Evolutionary conservation across 108 stramenopile genomes (phyloP).

Genomic region (Aurantiochytrium sp.): DNA sequence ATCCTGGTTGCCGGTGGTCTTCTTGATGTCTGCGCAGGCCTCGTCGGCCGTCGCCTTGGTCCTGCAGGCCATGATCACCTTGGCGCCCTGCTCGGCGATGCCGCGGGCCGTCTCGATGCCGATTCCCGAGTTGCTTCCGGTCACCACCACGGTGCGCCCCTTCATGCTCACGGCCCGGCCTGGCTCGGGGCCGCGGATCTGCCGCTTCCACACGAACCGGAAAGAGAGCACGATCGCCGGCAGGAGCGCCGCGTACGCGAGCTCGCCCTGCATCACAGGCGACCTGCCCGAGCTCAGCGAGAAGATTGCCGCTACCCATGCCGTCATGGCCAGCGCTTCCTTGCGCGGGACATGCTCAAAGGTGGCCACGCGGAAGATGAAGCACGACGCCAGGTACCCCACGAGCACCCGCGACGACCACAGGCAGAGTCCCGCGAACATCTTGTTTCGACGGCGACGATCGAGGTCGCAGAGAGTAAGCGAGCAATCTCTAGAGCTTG

Average conservation of each 20-base stretch:
- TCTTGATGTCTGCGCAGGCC: neutral
- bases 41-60: neutral
- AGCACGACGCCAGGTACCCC: neutral
- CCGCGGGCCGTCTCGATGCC: neutral
- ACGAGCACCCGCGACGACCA: neutral
- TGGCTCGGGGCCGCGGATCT: neutral
- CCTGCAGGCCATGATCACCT: neutral
- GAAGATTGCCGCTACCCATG: neutral
- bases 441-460: neutral
- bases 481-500: no score
- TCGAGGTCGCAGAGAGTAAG: no score
- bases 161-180: neutral
- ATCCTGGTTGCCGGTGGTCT: neutral
- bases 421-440: neutral
- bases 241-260: neutral
- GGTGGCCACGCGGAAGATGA: neutral
- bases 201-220: neutral
- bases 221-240: neutral
- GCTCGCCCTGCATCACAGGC: neutral
- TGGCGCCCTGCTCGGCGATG: neutral
- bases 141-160: neutral
- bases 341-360: neutral
- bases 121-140: neutral
- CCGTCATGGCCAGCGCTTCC: neutral
- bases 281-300: neutral